A percentile compares a stretch with the other conserved stretches of the same genome.
Conservation (phyloP, 73 alveolate genomes). For the Uronychia binucleata region DNA sequence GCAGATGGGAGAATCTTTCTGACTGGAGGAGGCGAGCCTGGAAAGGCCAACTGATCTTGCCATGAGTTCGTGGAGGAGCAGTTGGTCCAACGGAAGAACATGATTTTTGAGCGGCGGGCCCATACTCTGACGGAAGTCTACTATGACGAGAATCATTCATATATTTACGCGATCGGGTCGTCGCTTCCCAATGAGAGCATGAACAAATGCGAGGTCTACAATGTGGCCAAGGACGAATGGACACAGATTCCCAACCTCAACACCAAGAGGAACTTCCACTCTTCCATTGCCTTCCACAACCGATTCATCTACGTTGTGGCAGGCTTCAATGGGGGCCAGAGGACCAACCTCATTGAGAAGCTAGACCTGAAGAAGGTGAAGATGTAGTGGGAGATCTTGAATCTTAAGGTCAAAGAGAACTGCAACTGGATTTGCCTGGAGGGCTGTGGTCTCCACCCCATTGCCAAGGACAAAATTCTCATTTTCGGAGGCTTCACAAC, state of each 20-base stretch:
- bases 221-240: constrained; percentile 55
- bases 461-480: constrained; percentile 37
- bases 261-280: constrained; percentile 69
- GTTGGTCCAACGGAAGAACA: constrained; percentile 37
- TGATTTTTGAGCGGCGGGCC: constrained; percentile 71
- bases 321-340: constrained; percentile 73
- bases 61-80: constrained; percentile 59
- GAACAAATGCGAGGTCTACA: constrained; percentile 69
- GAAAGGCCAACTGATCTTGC: constrained; percentile 56
- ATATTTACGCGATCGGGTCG: constrained; percentile 67
- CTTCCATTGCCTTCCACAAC: constrained; percentile 61
- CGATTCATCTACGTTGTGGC: constrained; percentile 63
- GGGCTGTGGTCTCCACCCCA: constrained; percentile 64
- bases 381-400: constrained; percentile 56
- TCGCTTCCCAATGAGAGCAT: constrained; percentile 60
- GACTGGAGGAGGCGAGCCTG: constrained; percentile 74
- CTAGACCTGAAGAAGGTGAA: constrained; percentile 44
- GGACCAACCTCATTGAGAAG: constrained; percentile 66
- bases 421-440: constrained; percentile 73
- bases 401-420: constrained; percentile 52
- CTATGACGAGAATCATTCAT: constrained; percentile 33
- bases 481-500: constrained; percentile 72
- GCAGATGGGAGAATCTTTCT: constrained; percentile 59
- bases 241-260: constrained; percentile 42
- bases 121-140: constrained; percentile 65